Base-by-base conservation (phyloP, 2,329 filamentous ascomycete genomes). In the Colletotrichum sidae region DNA sequence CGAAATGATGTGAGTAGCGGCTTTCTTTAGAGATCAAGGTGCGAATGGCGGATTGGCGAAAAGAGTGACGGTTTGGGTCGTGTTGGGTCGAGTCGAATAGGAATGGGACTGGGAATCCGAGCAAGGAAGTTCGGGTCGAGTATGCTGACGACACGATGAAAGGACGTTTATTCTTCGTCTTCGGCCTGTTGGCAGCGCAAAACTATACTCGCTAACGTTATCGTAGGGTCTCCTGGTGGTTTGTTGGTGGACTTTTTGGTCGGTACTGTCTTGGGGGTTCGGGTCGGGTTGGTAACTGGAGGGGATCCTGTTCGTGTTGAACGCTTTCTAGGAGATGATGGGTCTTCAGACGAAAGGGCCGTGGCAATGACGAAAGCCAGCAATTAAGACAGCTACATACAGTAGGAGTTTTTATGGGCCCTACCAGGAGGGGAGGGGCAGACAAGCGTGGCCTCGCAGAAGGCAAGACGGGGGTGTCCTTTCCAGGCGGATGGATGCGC, bases 341-440 rank as follows among this genome's bases (percentile, higher is more conserved):
- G 56, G 17, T 57, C 63, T 57, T 66, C 63, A 57, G 63, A 66
- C 53, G 63, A 66, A 66, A 66, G 47, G 63, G 58, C 58, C 37
- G 63, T 66, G 63, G 58, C 58, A 63, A 66, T 66, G 63, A 66
- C 63, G 63, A 66, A 66, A 63, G 63, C 25, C 52, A 53, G 58
- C 63, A 53, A 41, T 34, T 44, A 6, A 42, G 58, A 65, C 52
- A 62, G 63, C 62, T 65, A 49, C 47, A 35, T 50, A 42, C 51
- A 35, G 62, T 63, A 62, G 52, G 58, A 57, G 37, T 47, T 57
- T 63, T 63, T 66, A 66, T 66, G 63, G 63, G 59, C 52, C 58
- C 2, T 37, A 44, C 58, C 38, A 62, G 58, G 62, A 66, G 46
- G 38, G 62, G 62, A 65, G 61, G 57, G 61, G 61, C 45, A 65